phyloP scores from a whole-genome alignment of 83 land plant species.

The Thuja plicata region DNA sequence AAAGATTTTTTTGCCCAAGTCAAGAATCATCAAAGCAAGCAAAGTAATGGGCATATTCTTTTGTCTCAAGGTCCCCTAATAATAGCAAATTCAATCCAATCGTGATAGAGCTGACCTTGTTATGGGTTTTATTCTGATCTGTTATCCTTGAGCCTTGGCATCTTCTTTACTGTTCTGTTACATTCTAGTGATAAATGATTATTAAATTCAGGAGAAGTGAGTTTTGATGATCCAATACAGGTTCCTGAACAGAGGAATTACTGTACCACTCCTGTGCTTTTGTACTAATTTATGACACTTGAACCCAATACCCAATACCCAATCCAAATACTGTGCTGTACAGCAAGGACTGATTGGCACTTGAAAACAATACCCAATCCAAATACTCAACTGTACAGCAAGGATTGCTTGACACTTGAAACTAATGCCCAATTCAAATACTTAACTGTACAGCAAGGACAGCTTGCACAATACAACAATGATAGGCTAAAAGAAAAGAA shows the following conservation, averaged over 20 bases:
- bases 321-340: too few relatives aligned
- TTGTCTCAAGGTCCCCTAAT: neutral
- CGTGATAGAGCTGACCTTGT: neutral
- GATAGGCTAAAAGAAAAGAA: neutral
- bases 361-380: too few relatives aligned
- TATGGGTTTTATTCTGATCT: neutral
- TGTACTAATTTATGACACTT: neutral
- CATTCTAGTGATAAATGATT: neutral
- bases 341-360: too few relatives aligned
- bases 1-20: neutral
- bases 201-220: neutral
- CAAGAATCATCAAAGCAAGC: slow-evolving; percentile 5
- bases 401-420: too few relatives aligned
- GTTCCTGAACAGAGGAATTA: neutral
- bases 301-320: neutral
- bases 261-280: neutral
- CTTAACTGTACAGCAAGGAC: neutral
- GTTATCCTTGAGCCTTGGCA: neutral
- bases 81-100: neutral
- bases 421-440: neutral
- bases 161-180: neutral
- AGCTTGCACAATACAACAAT: neutral
- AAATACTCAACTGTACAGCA: too few relatives aligned
- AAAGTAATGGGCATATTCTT: neutral
- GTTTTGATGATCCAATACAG: neutral